Conservation (phyloP, 2,329 filamentous ascomycete species). For the Exophiala viscosa region DNA sequence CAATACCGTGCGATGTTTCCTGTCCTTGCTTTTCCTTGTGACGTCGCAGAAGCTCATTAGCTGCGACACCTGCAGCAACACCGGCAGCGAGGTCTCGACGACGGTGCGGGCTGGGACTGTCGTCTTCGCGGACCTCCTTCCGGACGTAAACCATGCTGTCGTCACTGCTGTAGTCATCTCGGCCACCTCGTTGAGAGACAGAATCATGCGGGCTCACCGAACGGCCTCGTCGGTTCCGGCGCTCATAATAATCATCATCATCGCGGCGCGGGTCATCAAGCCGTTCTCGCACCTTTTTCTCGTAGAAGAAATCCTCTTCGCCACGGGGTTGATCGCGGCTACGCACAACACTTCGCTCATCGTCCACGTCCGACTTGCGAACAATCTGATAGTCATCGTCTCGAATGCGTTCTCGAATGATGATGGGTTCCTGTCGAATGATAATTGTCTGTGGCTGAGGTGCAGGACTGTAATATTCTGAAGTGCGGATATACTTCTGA, state of each 20-base stretch:
- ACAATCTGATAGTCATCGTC: conserved; percentile 59
- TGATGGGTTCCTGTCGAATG: conserved; percentile 54
- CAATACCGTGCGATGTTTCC: conserved; percentile 48
- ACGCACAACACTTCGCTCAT: conserved; percentile 37
- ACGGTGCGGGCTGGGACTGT: conserved; percentile 43
- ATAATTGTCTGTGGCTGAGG: conserved; percentile 47
- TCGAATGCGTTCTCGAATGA: conserved; percentile 51
- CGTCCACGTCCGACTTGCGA: conserved; percentile 55
- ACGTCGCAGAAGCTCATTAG: conserved; percentile 57
- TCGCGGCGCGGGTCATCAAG: conserved; percentile 42
- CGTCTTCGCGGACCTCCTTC: conserved; percentile 40
- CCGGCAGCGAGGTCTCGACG: conserved; percentile 60
- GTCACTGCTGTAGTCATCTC: conserved; percentile 52
- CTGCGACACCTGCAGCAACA: conserved; percentile 57
- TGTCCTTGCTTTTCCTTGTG: conserved; percentile 57
- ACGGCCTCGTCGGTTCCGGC: conserved; percentile 51
- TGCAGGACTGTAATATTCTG: conserved; percentile 48
- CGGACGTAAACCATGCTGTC: conserved; percentile 60
- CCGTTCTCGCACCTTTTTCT: conserved; percentile 29
- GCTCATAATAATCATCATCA: conserved; percentile 61
- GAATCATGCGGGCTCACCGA: conserved; percentile 52
- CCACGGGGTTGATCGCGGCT: conserved; percentile 26
- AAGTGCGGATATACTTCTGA: conserved; percentile 51
- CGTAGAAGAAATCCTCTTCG: conserved; percentile 31
- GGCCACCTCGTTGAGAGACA: conserved; percentile 46